Conservation (phyloP, 1,284 basidiomycete species). For the Naganishia sp. region DNA sequence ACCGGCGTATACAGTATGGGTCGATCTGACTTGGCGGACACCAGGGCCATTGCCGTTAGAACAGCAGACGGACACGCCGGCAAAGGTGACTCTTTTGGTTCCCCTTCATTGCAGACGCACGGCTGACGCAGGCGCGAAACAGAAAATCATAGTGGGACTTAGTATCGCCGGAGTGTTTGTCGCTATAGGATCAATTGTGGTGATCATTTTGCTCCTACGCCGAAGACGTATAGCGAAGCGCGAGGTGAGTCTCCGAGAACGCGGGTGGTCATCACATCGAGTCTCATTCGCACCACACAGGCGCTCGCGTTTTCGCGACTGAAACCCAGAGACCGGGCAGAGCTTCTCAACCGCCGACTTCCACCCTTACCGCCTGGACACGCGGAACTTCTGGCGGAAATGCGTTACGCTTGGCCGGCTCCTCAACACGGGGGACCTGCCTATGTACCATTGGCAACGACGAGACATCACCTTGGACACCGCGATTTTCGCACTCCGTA, state of each 20-base stretch:
- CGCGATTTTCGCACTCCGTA: not conserved
- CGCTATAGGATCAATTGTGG: conserved; percentile 37
- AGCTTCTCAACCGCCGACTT: conserved; percentile 40
- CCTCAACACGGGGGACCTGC: too few species aligned
- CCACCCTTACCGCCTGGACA: not conserved
- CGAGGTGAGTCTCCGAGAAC: conserved; percentile 38
- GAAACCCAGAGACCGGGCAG: conserved; percentile 41
- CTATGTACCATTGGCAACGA: not conserved
- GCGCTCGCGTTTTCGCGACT: conserved; percentile 45
- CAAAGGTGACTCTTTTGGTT: conserved; percentile 20
- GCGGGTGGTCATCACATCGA: not conserved
- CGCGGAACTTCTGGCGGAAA: not conserved
- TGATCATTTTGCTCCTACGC: conserved; percentile 40
- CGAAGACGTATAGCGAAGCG: conserved; percentile 38
- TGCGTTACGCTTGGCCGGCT: not conserved
- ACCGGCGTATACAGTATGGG: conserved; percentile 45
- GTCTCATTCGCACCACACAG: conserved; percentile 31
- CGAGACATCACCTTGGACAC: not conserved
- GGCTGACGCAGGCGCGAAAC: not conserved
- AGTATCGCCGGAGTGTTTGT: conserved; percentile 41
- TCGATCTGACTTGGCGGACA: conserved; percentile 37
- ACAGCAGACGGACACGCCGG: conserved; percentile 13
- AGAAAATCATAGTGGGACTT: conserved; percentile 41
- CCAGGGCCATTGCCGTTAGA: conserved; percentile 42
- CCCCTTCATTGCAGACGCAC: conserved; percentile 13